Conservation (phyloP, 2,329 filamentous ascomycete genomes). For the Colletotrichum simmondsii region DNA sequence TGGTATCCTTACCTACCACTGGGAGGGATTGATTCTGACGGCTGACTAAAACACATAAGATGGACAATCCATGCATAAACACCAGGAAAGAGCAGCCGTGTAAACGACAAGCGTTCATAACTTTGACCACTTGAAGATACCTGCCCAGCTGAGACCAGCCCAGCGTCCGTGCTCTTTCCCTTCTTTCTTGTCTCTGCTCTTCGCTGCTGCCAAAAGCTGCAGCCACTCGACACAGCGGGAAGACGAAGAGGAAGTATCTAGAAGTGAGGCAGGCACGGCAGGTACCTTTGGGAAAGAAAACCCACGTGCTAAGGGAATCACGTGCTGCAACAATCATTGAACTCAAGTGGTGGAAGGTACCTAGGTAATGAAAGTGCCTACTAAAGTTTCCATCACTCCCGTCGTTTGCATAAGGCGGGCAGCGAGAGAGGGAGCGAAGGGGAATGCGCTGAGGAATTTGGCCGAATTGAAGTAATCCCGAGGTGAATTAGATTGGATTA, state of each 20-base stretch:
- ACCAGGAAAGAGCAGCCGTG: not conserved
- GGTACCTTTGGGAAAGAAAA: not conserved
- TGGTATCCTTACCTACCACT: not conserved
- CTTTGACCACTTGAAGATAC: conserved; percentile 13
- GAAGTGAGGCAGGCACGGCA: no score
- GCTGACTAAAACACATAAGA: not conserved
- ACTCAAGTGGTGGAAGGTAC: not conserved
- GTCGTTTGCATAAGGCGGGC: no score
- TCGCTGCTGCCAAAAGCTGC: not conserved
- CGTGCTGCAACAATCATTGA: not conserved
- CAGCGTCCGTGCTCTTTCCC: conserved; percentile 1
- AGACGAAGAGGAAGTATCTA: not conserved
- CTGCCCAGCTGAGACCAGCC: not conserved
- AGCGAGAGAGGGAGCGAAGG: not conserved
- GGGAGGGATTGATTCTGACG: not conserved
- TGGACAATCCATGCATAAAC: conserved; percentile 6
- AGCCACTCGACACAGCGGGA: not conserved
- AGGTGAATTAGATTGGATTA: not conserved
- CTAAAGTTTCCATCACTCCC: no score
- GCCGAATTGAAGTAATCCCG: not conserved
- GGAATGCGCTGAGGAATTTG: not conserved
- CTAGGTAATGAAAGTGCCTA: no score
- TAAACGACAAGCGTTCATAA: conserved; percentile 9
- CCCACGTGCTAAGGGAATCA: not conserved
- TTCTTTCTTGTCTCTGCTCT: not conserved